These are phyloP conservation scores for Saitozyma podzolica DNA, from an alignment of 768 basidiomycete species.

Conservation along the genomic window DNA sequence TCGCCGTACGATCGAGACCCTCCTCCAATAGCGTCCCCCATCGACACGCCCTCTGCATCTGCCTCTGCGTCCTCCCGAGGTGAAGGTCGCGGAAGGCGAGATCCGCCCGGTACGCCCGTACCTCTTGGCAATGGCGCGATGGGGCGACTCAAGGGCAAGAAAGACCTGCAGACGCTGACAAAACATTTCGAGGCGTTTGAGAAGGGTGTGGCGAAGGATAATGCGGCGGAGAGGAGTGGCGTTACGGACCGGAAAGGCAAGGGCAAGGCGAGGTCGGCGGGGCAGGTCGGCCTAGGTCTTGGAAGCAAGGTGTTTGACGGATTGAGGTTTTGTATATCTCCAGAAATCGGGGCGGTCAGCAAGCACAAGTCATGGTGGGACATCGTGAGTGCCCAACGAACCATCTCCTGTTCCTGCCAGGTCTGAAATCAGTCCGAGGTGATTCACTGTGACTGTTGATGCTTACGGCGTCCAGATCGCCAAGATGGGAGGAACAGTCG, in stretches of 20 bases:
- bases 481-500: constrained; percentile 29
- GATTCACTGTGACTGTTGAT: background rate
- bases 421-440: background rate
- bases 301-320: constrained; percentile 35
- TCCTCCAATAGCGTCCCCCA: constrained; percentile 19
- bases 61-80: constrained; percentile 5
- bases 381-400: constrained; percentile 22
- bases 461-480: constrained; percentile 19
- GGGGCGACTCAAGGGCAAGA: constrained; percentile 18
- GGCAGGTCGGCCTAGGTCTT: constrained; percentile 6
- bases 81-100: constrained; percentile 23
- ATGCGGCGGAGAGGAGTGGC: background rate
- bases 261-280: constrained; percentile 1
- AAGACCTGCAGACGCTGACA: constrained; percentile 26
- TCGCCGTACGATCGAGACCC: no score
- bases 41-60: constrained; percentile 29
- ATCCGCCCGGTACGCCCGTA: constrained; percentile 32
- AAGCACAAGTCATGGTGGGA: constrained; percentile 33
- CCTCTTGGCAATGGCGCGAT: constrained; percentile 24
- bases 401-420: background rate
- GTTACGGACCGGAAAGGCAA: constrained; percentile 4
- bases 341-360: constrained; percentile 17
- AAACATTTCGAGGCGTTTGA: constrained; percentile 32
- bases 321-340: constrained; percentile 34
- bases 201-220: constrained; percentile 15